Base-by-base conservation (phyloP, 345 rosid species). In the Angophora floribunda region DNA sequence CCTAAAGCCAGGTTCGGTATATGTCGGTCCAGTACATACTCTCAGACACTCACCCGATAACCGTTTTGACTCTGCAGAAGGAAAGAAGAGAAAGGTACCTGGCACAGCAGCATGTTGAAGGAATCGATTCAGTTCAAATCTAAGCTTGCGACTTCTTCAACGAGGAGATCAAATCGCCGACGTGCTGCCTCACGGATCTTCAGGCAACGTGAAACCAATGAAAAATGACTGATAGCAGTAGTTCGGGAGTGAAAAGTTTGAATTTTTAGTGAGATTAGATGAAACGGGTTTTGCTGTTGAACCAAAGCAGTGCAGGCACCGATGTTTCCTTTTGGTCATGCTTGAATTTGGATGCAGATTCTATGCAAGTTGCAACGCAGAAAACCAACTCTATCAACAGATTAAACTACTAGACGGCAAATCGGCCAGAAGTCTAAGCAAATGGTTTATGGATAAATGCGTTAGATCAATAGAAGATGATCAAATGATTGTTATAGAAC, bases 41-140 rank as follows among this genome's bases (percentile, higher is more conserved):
- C 41, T 86, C 0, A 36, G 13, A 86, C 24, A 61, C 78, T 53
- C 52, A 45, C 70, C 41, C 45, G 26, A 75, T 19, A 75, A 85
- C 12, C 51, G 6, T 86, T 86, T 63, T 7, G 13, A 61, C 75
- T 59, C 21, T 85, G 88, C 91, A 95, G 98, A 96, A 95, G 90
- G 98, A 96, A 89, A 92, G 98, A 85, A 92, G 98, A 89, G 98
- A 96, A 90, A 92, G 94, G 90, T 96, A 95, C 91, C 93, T 93
- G 26, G 98, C 98, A 30, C 91, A 89, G 59, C 97, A 95, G 91
- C 97, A 94, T 63, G 94, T 92, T 79, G 95, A 92, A 87, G 94
- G 93, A 12, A 89, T 91, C 78, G 93, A 90, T 91, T 87, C 94
- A 14, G 92, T 93, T 87, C 91, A 90, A 88, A 90, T 75, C 87